phyloP scores from a whole-genome alignment of 352 stramenopile genomes.

The Pythium insidiosum region DNA sequence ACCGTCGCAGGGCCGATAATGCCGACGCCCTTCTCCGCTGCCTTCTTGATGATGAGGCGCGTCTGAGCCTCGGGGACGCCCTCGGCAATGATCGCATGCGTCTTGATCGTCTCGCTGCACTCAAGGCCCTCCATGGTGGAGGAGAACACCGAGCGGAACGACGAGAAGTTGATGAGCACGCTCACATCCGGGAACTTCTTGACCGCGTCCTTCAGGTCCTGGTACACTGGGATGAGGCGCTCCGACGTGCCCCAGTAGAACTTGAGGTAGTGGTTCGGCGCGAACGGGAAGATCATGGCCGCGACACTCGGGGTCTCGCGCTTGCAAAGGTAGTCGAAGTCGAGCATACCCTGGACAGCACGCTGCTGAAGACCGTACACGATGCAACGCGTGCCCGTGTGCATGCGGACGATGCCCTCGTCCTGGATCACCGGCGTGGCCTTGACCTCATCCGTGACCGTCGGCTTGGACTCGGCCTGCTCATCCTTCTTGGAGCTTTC shows the following conservation, averaged over 20 bases:
- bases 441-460: conserved; percentile 9
- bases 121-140: conserved; percentile 94
- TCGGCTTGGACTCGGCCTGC: conserved; percentile 21
- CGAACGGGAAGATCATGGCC: conserved; percentile 93
- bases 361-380: conserved; percentile 94
- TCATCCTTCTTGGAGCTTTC: too few relatives aligned
- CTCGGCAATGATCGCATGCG: conserved; percentile 96
- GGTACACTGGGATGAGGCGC: conserved; percentile 90
- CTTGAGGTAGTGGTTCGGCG: conserved; percentile 94
- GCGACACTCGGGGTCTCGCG: conserved; percentile 91
- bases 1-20: conserved; percentile 96
- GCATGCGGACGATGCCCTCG: conserved; percentile 81
- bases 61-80: conserved; percentile 95
- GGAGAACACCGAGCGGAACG: conserved; percentile 94
- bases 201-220: conserved; percentile 87
- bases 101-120: conserved; percentile 91
- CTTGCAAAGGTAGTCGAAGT: conserved; percentile 98
- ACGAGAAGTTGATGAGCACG: conserved; percentile 96
- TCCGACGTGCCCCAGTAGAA: conserved; percentile 97
- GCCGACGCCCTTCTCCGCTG: conserved; percentile 85
- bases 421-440: conserved; percentile 50
- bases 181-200: conserved; percentile 91
- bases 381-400: conserved; percentile 86
- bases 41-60: conserved; percentile 91
- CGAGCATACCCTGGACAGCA: conserved; percentile 95